These are phyloP conservation scores for Morella rubra DNA, from an alignment of 306 rosid genomes.

Conservation along the genomic window DNA sequence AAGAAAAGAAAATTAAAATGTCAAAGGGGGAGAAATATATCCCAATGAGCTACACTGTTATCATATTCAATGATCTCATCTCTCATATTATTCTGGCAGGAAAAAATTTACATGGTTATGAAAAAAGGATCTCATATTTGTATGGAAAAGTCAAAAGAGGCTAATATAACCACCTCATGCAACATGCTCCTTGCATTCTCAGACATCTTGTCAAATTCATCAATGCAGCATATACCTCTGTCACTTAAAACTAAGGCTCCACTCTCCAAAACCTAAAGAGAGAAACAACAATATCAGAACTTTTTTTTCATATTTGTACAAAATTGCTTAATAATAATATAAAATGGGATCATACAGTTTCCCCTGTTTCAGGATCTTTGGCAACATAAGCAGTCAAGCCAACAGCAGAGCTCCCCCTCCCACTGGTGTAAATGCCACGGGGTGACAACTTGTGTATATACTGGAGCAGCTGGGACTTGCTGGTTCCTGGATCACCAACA, in stretches of 20 bases:
- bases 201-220: conserved; percentile 96
- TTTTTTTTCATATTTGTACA: conserved; percentile 1
- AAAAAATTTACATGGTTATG: not conserved
- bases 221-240: conserved; percentile 95
- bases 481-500: conserved; percentile 99
- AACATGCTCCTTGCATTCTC: conserved; percentile 97
- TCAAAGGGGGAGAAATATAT: not conserved
- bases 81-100: not conserved
- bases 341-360: conserved; percentile 61
- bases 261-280: conserved; percentile 87
- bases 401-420: conserved; percentile 98
- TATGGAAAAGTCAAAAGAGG: conserved; percentile 2
- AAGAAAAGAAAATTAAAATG: not conserved
- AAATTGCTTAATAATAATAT: conserved; percentile 8
- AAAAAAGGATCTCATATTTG: not conserved
- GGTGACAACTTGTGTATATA: conserved; percentile 91
- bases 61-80: not conserved
- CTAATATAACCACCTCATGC: conserved; percentile 63
- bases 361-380: conserved; percentile 97
- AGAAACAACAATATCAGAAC: conserved; percentile 3
- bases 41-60: not conserved
- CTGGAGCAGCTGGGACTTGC: conserved; percentile 96
- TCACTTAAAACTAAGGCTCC: conserved; percentile 98
- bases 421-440: conserved; percentile 98
- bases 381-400: conserved; percentile 96